Conservation (phyloP, 1,284 basidiomycete genomes). For the Sphaerobolus stellatus region DNA sequence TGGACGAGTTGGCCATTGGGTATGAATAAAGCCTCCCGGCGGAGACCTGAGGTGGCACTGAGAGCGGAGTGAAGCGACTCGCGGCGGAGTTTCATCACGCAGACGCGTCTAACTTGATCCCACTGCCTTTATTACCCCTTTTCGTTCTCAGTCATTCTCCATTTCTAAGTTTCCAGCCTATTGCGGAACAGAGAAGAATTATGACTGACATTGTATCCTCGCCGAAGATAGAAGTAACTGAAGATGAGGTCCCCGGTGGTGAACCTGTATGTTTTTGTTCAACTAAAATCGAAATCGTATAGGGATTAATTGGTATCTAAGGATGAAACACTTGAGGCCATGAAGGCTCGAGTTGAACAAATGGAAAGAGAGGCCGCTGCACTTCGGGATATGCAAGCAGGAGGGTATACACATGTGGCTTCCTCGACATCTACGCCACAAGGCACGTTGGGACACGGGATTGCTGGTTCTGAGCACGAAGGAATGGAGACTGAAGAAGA, state of each 20-base stretch:
- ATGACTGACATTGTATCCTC: conserved; percentile 9
- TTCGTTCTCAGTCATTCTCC: background rate
- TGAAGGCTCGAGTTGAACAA: conserved; percentile 92
- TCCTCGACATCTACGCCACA: conserved; percentile 2
- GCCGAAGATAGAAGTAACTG: conserved; percentile 3
- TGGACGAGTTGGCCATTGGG: conserved; percentile 52
- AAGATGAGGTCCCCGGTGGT: conserved; percentile 11
- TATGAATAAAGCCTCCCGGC: conserved; percentile 36
- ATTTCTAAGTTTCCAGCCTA: too few relatives aligned
- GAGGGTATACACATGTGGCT: conserved; percentile 41
- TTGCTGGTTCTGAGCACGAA: conserved; percentile 41
- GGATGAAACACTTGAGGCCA: conserved; percentile 49
- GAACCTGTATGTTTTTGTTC: conserved; percentile 11
- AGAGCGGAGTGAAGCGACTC: conserved; percentile 3
- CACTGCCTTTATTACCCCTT: background rate
- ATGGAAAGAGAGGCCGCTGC: conserved; percentile 92
- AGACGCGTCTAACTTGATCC: conserved; percentile 1
- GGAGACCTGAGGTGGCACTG: conserved; percentile 14
- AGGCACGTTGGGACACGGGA: conserved; percentile 37
- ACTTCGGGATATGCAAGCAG: conserved; percentile 87
- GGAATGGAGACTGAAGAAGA: conserved; percentile 76
- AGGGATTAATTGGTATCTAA: background rate
- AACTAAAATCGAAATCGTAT: background rate
- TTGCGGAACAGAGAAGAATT: background rate
- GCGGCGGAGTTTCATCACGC: conserved; percentile 9